phyloP scores from a whole-genome alignment of 1,284 basidiomycete species.

The Schizopora paradoxa region DNA sequence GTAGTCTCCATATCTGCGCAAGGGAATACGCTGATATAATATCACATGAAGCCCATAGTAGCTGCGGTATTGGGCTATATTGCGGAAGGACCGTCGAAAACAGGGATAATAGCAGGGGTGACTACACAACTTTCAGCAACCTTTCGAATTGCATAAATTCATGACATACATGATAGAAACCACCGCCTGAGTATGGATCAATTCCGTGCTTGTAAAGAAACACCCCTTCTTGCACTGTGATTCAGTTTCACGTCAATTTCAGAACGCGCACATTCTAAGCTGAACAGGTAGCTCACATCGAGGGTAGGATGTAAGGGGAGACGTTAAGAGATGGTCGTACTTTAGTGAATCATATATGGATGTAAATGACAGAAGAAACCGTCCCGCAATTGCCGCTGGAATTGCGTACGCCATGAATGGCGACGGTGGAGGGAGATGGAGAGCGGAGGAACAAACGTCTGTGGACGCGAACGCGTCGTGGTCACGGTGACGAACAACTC shows the following conservation, averaged over 20 bases:
- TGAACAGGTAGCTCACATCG: conserved; percentile 42
- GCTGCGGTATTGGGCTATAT: conserved; percentile 41
- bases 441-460: too few relatives aligned
- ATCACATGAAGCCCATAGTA: conserved; percentile 73
- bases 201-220: conserved; percentile 68
- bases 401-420: conserved; percentile 11
- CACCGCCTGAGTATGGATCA: conserved; percentile 81
- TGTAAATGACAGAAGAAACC: conserved; percentile 46
- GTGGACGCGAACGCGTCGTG: too few relatives aligned
- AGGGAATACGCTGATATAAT: conserved; percentile 61
- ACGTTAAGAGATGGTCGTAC: conserved; percentile 72
- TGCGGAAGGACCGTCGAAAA: conserved; percentile 66
- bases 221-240: conserved; percentile 86
- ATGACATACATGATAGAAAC: conserved; percentile 72
- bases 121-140: conserved; percentile 40
- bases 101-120: conserved; percentile 73
- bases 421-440: neutral
- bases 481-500: too few relatives aligned
- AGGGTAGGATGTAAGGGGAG: conserved; percentile 74
- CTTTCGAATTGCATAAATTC: conserved; percentile 12
- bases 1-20: conserved; percentile 59
- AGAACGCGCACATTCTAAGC: conserved; percentile 16
- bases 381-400: conserved; percentile 27
- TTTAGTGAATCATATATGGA: conserved; percentile 44
- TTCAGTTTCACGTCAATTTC: conserved; percentile 3